Evolutionary conservation across 2,329 filamentous ascomycete genomes (phyloP).

Genomic region (Talaromyces verruculosus): DNA sequence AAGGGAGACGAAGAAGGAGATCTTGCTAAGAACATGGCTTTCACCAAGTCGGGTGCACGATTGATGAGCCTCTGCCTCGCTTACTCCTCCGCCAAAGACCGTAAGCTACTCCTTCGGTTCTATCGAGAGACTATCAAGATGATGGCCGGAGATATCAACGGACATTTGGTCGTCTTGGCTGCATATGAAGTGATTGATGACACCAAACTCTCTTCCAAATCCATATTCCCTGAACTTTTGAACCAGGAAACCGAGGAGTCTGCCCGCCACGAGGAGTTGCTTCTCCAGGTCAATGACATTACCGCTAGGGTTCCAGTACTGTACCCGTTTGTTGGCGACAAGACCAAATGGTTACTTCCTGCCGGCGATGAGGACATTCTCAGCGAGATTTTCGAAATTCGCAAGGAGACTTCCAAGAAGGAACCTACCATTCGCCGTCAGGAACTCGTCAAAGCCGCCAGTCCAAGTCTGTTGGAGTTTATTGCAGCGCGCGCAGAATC

Average conservation of each 20-base stretch:
- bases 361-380: conserved; percentile 68
- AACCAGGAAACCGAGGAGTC: conserved; percentile 58
- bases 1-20: conserved; percentile 91
- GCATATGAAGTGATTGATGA: conserved; percentile 93
- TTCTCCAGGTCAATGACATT: conserved; percentile 45
- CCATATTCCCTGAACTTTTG: conserved; percentile 82
- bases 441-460: conserved; percentile 73
- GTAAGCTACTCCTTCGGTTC: conserved; percentile 80
- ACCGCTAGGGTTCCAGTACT: conserved; percentile 65
- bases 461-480: conserved; percentile 71
- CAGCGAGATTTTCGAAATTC: conserved; percentile 73
- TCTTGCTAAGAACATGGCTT: conserved; percentile 90
- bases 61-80: conserved; percentile 80
- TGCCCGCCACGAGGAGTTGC: conserved; percentile 45
- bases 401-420: conserved; percentile 88
- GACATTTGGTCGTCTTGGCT: conserved; percentile 76
- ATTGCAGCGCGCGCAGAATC: conserved; percentile 67
- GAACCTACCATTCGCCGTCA: conserved; percentile 71
- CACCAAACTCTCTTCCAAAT: conserved; percentile 81
- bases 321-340: conserved; percentile 72
- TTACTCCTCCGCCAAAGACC: conserved; percentile 85
- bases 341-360: conserved; percentile 63
- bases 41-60: conserved; percentile 83
- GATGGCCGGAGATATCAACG: conserved; percentile 78
- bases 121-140: conserved; percentile 87